Conservation (phyloP, 176 grass and related monocot species). For the Bolboschoenus planiculmis region DNA sequence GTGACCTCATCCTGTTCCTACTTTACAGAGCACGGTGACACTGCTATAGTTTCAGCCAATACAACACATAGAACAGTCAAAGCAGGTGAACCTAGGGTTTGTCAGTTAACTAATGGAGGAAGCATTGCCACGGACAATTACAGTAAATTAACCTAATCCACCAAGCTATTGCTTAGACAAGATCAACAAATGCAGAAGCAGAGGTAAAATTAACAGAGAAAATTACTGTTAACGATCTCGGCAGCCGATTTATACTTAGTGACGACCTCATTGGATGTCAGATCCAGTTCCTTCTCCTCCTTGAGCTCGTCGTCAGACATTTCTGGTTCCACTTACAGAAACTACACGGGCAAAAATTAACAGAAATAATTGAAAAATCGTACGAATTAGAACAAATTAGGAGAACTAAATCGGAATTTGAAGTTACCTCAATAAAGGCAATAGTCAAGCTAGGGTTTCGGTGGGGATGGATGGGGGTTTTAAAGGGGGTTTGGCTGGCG, state of each 20-base stretch:
- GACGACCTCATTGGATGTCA: conserved; percentile 79
- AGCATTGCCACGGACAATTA: neutral
- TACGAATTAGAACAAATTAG: neutral
- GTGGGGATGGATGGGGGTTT: conserved; percentile 4
- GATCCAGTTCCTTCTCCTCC: conserved; percentile 99
- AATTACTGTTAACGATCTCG: conserved; percentile 88
- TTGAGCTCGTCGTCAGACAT: conserved; percentile 86
- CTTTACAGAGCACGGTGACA: neutral
- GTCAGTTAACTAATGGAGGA: neutral
- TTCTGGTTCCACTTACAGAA: neutral
- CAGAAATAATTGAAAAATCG: neutral
- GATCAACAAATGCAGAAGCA: neutral
- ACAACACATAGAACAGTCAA: neutral
- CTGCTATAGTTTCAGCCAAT: neutral
- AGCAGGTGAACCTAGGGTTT: neutral
- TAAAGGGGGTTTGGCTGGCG: conserved; percentile 6
- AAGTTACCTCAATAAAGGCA: neutral
- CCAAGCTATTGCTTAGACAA: neutral
- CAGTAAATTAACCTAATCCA: neutral
- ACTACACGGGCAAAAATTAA: neutral
- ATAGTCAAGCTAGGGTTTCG: conserved; percentile 9
- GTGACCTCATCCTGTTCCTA: neutral
- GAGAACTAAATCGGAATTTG: neutral
- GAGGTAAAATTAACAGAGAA: neutral
- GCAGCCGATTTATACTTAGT: conserved; percentile 96